phyloP scores from a whole-genome alignment of 768 basidiomycete genomes.

The Multifurca ochricompacta region DNA sequence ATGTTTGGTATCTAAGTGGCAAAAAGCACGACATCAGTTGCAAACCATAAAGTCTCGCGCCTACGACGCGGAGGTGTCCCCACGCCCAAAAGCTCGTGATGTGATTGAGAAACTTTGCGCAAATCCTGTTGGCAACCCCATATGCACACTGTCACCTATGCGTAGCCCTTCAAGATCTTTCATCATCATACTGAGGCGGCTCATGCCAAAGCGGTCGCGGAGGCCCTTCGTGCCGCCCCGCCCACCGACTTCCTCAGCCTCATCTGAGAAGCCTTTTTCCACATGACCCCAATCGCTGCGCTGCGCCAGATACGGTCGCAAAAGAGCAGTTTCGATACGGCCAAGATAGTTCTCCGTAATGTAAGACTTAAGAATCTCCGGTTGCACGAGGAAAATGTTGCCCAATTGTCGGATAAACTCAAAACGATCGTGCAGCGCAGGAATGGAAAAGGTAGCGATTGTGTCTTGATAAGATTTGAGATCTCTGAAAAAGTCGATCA shows the following conservation, averaged over 20 bases:
- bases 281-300: constrained; percentile 89
- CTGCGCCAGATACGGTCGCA: constrained; percentile 86
- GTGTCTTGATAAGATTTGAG: constrained; percentile 94
- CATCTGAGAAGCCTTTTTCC: constrained; percentile 60
- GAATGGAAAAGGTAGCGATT: constrained; percentile 72
- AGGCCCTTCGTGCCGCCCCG: constrained; percentile 45
- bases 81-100: constrained; percentile 36
- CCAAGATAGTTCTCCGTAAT: constrained; percentile 92
- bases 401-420: constrained; percentile 97
- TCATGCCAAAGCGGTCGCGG: constrained; percentile 54
- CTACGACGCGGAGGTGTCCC: constrained; percentile 4
- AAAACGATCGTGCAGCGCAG: constrained; percentile 86
- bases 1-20: background rate
- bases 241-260: constrained; percentile 33
- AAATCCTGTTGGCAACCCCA: constrained; percentile 45
- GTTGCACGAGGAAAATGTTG: constrained; percentile 93
- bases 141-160: constrained; percentile 42
- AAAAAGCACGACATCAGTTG: background rate
- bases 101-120: constrained; percentile 45
- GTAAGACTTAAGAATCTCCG: constrained; percentile 91
- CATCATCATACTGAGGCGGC: constrained; percentile 77
- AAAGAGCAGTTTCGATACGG: constrained; percentile 75
- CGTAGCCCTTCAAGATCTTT: constrained; percentile 73
- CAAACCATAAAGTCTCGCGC: background rate
- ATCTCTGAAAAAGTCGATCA: constrained; percentile 48